Evolutionary conservation across 768 basidiomycete species (phyloP).

Genomic region (Collybia mongolica): DNA sequence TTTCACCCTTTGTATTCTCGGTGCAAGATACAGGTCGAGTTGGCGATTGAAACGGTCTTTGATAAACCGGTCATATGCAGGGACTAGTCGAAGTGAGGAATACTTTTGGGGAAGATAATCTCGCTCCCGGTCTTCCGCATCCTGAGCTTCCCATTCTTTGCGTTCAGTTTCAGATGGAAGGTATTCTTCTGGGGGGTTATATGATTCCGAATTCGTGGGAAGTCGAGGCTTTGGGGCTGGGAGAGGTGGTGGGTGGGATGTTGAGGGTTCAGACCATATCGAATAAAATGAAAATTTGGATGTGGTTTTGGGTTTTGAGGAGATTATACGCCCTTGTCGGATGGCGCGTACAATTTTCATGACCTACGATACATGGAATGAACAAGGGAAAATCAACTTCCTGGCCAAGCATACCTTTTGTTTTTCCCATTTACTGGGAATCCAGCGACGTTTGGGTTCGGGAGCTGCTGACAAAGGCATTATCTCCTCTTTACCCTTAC

Average conservation of each 20-base stretch:
- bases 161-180: slow-evolving; percentile 82
- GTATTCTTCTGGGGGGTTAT: slow-evolving; percentile 98
- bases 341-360: slow-evolving; percentile 99
- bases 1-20: slow-evolving; percentile 82
- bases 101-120: slow-evolving; percentile 90
- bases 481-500: slow-evolving; percentile 89
- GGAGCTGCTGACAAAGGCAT: slow-evolving; percentile 92
- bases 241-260: slow-evolving; percentile 78
- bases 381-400: not conserved
- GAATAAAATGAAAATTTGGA: slow-evolving; percentile 74
- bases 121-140: slow-evolving; percentile 86
- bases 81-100: slow-evolving; percentile 81
- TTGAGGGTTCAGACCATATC: slow-evolving; percentile 85
- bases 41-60: slow-evolving; percentile 93
- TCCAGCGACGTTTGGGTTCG: slow-evolving; percentile 95
- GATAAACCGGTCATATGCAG: slow-evolving; percentile 89
- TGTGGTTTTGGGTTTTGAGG: slow-evolving; percentile 81
- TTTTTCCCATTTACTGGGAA: slow-evolving; percentile 99
- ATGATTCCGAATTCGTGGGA: slow-evolving; percentile 94
- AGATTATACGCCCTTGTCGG: slow-evolving; percentile 90
- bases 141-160: slow-evolving; percentile 77
- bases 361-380: slow-evolving; percentile 51
- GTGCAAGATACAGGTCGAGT: slow-evolving; percentile 95
- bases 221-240: slow-evolving; percentile 90
- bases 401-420: slow-evolving; percentile 68